A percentile compares a stretch with the other conserved stretches of the same genome.
Conservation (phyloP, 164 flowering plant species). For the Buxus sempervirens region DNA sequence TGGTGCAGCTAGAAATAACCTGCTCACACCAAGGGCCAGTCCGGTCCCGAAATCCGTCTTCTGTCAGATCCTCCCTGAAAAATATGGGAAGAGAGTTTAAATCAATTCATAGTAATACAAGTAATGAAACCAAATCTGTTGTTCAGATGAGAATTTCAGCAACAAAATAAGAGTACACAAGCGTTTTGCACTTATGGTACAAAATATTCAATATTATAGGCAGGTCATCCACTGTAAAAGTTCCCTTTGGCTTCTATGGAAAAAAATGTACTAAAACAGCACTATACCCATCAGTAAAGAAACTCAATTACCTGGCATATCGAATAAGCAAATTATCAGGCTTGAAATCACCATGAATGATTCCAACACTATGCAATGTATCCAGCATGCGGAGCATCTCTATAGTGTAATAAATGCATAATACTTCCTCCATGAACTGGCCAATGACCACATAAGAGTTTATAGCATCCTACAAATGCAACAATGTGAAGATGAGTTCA, state of each 20-base stretch:
- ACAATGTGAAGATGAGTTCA: neutral
- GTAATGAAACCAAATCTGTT: too few species aligned
- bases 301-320: constrained; percentile 55
- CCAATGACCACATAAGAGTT: constrained; percentile 66
- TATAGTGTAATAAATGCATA: constrained; percentile 84
- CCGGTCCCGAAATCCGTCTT: constrained; percentile 46
- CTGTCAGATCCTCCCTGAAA: constrained; percentile 59
- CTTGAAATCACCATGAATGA: constrained; percentile 98
- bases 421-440: constrained; percentile 78
- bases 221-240: too few species aligned
- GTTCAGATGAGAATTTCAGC: neutral
- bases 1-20: constrained; percentile 36
- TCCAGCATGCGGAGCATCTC: constrained; percentile 94
- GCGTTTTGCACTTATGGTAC: neutral
- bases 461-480: constrained; percentile 76
- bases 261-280: neutral
- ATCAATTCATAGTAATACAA: neutral
- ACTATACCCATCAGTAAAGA: neutral
- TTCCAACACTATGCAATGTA: constrained; percentile 62
- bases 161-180: neutral
- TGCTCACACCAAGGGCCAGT: constrained; percentile 83
- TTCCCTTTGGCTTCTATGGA: too few species aligned
- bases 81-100: neutral
- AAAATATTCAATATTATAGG: neutral
- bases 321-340: constrained; percentile 94